Conservation (phyloP, 2,329 filamentous ascomycete genomes). For the Pyrenophora teres region DNA sequence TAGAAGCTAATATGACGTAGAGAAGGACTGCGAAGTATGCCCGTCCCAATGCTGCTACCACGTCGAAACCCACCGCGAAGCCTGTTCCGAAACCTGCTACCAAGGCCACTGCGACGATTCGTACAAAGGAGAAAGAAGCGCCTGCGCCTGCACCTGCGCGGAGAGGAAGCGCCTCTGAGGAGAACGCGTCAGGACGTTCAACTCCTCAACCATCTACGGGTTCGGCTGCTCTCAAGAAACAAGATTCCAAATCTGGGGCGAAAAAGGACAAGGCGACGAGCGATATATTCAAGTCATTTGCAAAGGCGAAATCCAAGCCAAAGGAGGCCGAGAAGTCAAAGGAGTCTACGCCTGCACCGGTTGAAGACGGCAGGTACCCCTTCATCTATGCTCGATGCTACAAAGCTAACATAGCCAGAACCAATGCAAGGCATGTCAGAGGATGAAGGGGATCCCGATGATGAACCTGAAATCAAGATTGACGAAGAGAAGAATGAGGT, state of each 20-base stretch:
- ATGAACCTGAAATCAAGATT: slow-evolving; percentile 36
- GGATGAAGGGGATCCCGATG: slow-evolving; percentile 42
- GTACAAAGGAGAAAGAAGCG: slow-evolving; percentile 29
- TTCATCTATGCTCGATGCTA: background rate
- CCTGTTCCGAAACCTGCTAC: slow-evolving; percentile 17
- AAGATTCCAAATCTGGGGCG: slow-evolving; percentile 49
- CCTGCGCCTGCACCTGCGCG: slow-evolving; percentile 19
- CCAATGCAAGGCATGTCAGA: slow-evolving; percentile 60
- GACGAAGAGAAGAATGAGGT: slow-evolving; percentile 41
- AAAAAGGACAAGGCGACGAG: slow-evolving; percentile 64
- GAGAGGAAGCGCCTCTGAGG: slow-evolving; percentile 37
- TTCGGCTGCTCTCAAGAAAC: slow-evolving; percentile 37
- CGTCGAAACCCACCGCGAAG: slow-evolving; percentile 18
- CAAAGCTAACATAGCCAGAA: slow-evolving; percentile 44
- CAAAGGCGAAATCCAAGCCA: slow-evolving; percentile 65
- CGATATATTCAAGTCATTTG: slow-evolving; percentile 79
- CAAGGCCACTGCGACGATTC: slow-evolving; percentile 23
- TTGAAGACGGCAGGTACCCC: slow-evolving; percentile 55
- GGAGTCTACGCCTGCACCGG: slow-evolving; percentile 46
- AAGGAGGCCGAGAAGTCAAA: slow-evolving; percentile 52
- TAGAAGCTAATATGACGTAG: slow-evolving; percentile 39
- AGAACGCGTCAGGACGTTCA: slow-evolving; percentile 42
- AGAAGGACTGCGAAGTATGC: slow-evolving; percentile 49
- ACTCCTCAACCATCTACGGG: slow-evolving; percentile 35
- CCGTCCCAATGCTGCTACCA: slow-evolving; percentile 41